Evolutionary conservation across 1,139 yeast species (phyloP), one percentile per base, ranked within the genome.

Genomic region (Zygosaccharomyces sapae): DNA sequence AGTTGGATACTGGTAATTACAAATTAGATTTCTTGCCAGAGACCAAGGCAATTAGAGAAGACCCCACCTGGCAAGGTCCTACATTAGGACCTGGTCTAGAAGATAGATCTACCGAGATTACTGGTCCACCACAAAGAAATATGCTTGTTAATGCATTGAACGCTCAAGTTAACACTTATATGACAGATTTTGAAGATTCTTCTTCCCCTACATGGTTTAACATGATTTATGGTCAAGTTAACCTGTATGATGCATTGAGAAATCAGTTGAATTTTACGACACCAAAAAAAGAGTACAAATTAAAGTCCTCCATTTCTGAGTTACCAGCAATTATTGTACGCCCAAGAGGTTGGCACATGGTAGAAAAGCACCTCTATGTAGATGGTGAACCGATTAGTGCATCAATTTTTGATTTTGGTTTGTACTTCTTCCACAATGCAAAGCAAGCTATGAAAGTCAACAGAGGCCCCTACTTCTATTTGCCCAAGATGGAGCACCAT

Each of bases 141-240:
- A 89, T 89, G 97, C 83, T 89, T 57, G 85, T 89, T 67, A 89
- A 89, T 65, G 97, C 97, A 16, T 78, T 89, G 65, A 89, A 89
- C 72, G 81, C 96, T 3, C 79, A 80, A 49, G 96, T 89, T 40
- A 88, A 86, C 65, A 87, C 96, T 43, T 89, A 89, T 69, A 89
- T 89, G 97, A 83, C 94, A 40, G 97, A 89, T 71, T 86, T 89
- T 60, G 97, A 89, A 70, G 97, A 89, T 71, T 86, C 96, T 29
- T 81, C 89, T 60, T 83, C 97, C 29, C 98, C 98, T 58, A 90
- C 97, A 33, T 92, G 97, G 97, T 71, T 71, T 58, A 89, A 88
- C 70, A 77, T 87, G 75, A 80, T 86, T 52, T 75, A 79, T 58
- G 98, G 97, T 49, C 98, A 92, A 72, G 88, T 86, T 56, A 90